Evolutionary conservation across 139 green algal genomes (phyloP), one percentile per base, ranked within the genome.

Genomic region (Axilococcus clingmanii): DNA sequence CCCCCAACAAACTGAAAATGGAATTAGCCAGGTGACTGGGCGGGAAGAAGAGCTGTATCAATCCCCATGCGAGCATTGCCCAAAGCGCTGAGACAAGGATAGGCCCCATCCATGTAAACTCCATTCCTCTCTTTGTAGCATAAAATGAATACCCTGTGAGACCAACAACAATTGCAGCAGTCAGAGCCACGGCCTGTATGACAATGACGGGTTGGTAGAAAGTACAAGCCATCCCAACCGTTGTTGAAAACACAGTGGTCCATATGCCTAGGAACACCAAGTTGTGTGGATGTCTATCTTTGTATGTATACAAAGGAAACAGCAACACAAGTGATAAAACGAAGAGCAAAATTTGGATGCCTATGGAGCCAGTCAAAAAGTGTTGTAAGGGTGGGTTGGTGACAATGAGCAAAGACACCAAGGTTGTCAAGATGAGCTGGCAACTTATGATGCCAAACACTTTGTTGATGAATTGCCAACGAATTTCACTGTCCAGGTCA

Each of bases 71-170:
- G 33, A 82, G 32, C n/a, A 82, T n/a, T 1, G 59, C 63, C 62
- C 48, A 38, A 3, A 83, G 52, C 34, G 34, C 51, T 25, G 48
- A 36, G 47, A 77, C 87, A n/a, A 88, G 74, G 42, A 85, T 78
- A 14, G 80, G 80, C 1, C 71, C 79, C 35, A 40, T 23, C 17
- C 45, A 68, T 50, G 47, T 57, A 44, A 82, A 83, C 32, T 80
- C 80, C 4, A 72, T 31, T 16, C 80, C 80, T 16, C 72, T 57
- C 11, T 41, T 40, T 22, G 63, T 63, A 22, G 77, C 80, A 24
- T 69, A 60, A 60, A 88, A 89, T 50, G 73, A 76, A 63, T 89
- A 89, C 4, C 36, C 47, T 27, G 77, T 85, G 9, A 86, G 56
- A 0, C 43, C 50, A 4, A 79, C 35, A 11, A 75, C 78, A 19